Evolutionary conservation across 1,284 basidiomycete species (phyloP).

Genomic region (Paramarasmius palmivorus): DNA sequence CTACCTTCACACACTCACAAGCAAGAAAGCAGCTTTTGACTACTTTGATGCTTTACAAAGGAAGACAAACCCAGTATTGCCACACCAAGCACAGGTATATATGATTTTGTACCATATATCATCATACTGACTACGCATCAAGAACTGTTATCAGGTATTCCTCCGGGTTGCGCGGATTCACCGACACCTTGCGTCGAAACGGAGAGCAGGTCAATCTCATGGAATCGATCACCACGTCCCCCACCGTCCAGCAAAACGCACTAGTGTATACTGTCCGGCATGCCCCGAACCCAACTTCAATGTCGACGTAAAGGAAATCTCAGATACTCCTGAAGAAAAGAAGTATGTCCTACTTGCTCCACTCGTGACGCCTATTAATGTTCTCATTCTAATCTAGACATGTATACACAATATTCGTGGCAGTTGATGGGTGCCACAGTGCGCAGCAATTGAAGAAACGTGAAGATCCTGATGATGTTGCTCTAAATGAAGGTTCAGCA

Average conservation of each 20-base stretch:
- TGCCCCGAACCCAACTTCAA: too few species aligned
- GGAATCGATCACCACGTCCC: too few species aligned
- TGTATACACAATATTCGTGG: slow-evolving; percentile 22
- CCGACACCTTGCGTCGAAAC: too few species aligned
- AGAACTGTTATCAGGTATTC: too few species aligned
- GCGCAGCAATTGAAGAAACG: slow-evolving; percentile 25
- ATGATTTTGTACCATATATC: too few species aligned
- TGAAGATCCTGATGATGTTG: slow-evolving; percentile 28
- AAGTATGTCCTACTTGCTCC: slow-evolving; percentile 11
- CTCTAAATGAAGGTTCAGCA: slow-evolving; percentile 25
- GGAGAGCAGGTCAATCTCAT: too few species aligned
- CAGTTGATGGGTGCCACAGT: slow-evolving; percentile 28
- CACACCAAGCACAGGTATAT: too few species aligned
- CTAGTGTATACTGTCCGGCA: too few species aligned
- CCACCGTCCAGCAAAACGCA: too few species aligned
- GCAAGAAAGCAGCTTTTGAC: slow-evolving; percentile 27
- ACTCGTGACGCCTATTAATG: not conserved
- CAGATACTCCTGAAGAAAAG: slow-evolving; percentile 4
- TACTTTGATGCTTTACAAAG: slow-evolving; percentile 24
- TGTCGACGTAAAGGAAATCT: too few species aligned
- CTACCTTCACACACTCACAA: slow-evolving; percentile 24
- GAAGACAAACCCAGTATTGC: slow-evolving; percentile 23
- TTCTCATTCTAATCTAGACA: slow-evolving; percentile 15
- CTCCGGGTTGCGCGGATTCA: too few species aligned
- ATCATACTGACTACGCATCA: too few species aligned